These are phyloP conservation scores for Apiospora phragmitis DNA, from an alignment of 2,329 filamentous ascomycete species.

Conservation along the genomic window DNA sequence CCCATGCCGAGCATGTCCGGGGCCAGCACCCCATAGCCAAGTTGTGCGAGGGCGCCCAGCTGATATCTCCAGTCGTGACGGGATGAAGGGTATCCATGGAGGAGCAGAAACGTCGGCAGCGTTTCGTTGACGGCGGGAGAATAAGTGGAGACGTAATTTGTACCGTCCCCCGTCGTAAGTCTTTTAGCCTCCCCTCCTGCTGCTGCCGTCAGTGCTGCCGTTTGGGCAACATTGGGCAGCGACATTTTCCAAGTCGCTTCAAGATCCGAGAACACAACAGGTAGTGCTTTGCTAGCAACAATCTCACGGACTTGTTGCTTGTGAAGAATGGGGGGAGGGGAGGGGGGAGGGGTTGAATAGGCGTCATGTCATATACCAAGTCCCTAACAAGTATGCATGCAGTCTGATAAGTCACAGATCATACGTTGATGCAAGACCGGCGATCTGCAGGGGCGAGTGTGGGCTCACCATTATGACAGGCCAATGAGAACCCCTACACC, in stretches of 20 bases:
- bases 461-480: neutral
- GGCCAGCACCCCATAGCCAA: slow-evolving; percentile 43
- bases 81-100: slow-evolving; percentile 22
- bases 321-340: neutral
- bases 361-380: neutral
- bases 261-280: neutral
- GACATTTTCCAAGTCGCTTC: neutral
- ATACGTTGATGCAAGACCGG: neutral
- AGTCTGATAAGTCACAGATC: neutral
- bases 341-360: neutral
- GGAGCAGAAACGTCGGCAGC: slow-evolving; percentile 21
- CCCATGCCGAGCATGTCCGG: slow-evolving; percentile 43
- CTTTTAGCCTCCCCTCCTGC: neutral
- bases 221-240: neutral
- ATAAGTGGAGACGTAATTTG: slow-evolving; percentile 19
- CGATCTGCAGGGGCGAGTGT: neutral
- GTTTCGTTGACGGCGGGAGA: slow-evolving; percentile 8
- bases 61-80: slow-evolving; percentile 25
- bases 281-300: neutral
- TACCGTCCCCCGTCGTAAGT: slow-evolving; percentile 13
- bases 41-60: slow-evolving; percentile 31
- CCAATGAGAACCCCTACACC: neutral
- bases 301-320: neutral
- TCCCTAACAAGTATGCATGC: neutral
- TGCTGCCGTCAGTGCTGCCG: neutral